phyloP scores from a whole-genome alignment of 768 basidiomycete species.

The Psilocybe subaeruginosa region DNA sequence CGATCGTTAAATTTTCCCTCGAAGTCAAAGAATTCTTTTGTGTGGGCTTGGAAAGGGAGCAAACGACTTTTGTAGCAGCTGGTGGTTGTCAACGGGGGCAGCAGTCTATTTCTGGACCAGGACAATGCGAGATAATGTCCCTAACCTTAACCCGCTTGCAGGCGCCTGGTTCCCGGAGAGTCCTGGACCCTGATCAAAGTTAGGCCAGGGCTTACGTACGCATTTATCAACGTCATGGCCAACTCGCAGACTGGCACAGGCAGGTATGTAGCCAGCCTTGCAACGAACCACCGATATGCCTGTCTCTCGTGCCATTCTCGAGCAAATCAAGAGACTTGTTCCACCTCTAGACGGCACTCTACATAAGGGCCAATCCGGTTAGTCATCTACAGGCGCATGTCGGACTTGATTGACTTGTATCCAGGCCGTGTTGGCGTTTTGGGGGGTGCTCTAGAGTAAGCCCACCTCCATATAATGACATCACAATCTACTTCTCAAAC shows the following conservation, averaged over 20 bases:
- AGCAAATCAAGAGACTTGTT: constrained; percentile 81
- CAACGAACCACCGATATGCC: constrained; percentile 48
- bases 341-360: constrained; percentile 88
- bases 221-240: background rate
- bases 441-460: constrained; percentile 92
- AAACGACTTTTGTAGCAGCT: background rate
- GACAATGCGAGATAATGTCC: background rate
- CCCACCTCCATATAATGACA: background rate
- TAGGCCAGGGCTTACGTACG: background rate
- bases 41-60: background rate
- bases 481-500: background rate
- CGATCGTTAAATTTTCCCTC: background rate
- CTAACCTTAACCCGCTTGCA: background rate
- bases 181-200: background rate
- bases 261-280: background rate
- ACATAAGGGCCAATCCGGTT: constrained; percentile 95
- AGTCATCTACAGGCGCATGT: constrained; percentile 20
- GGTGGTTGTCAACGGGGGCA: constrained; percentile 4
- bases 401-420: background rate
- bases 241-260: background rate
- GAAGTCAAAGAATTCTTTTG: background rate
- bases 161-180: background rate
- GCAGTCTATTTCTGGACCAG: constrained; percentile 17
- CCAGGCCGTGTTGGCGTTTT: constrained; percentile 89
- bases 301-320: constrained; percentile 59